A percentile compares a stretch with the other conserved stretches of the same genome.
These are phyloP conservation scores for Ophiostoma tasmaniense DNA, from an alignment of 2,329 filamentous ascomycete genomes.

Conservation along the genomic window DNA sequence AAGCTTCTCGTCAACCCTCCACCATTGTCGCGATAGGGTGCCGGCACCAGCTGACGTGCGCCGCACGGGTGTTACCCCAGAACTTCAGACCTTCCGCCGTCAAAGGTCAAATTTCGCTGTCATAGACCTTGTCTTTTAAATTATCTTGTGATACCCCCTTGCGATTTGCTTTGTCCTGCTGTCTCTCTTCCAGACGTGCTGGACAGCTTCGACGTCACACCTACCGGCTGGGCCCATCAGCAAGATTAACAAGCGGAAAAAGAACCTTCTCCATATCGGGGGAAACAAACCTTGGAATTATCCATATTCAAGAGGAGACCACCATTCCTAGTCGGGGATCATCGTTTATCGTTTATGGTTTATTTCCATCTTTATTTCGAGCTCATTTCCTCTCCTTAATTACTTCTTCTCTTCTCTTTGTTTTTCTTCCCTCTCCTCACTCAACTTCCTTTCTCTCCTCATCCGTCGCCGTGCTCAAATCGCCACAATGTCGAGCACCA, in stretches of 20 bases:
- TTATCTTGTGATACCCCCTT: not conserved
- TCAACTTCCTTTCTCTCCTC: not conserved
- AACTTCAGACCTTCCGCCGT: not conserved
- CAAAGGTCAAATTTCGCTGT: not conserved
- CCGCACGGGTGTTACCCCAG: not conserved
- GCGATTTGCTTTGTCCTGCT: not conserved
- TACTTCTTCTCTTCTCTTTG: not conserved
- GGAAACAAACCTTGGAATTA: not conserved
- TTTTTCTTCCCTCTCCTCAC: not conserved
- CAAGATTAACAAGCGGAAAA: not conserved
- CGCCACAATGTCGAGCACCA: conserved; percentile 17
- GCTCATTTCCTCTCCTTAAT: not conserved
- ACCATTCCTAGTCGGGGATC: not conserved
- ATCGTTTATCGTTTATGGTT: not conserved
- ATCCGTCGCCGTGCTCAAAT: not conserved
- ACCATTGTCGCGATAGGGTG: not conserved
- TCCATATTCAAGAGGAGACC: not conserved
- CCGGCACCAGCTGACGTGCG: conserved; percentile 5
- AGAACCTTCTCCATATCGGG: not conserved
- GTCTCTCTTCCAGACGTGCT: not conserved
- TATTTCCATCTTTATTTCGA: not conserved
- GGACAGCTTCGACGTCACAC: not conserved
- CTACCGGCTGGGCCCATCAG: not conserved
- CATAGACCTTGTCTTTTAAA: not conserved
- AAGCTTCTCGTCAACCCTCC: not conserved